Base-by-base conservation (phyloP, 2,329 filamentous ascomycete species). In the Endothia cerciana region DNA sequence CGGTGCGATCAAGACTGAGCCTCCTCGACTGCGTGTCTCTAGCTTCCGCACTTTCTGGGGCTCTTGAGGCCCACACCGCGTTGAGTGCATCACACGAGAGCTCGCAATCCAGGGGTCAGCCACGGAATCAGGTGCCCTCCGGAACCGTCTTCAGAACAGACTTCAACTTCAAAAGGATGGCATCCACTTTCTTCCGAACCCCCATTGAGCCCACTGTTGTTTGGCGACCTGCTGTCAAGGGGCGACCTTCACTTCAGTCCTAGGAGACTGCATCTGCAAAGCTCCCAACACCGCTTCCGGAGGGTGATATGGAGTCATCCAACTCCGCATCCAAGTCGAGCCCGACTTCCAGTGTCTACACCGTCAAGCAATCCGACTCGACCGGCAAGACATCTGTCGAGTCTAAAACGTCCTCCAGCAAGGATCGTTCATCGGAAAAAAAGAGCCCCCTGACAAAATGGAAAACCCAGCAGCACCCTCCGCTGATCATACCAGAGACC, bases 161-260 rank as follows among this genome's bases (percentile, higher is more conserved):
- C 59, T 41, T 55, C 0, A 45, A 62, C 38, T 19, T 76, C 36
- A 73, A 71, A 55, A 80, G 76, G 66, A 76, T 82, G 69, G 79
- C 80, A 25, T 74, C 77, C 59, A 76, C 77, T 28, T 72, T 81
- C 28, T 73, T 80, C 56, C 78, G 77, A 64, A 69, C 70, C 19
- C 74, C 77, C 36, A 70, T 77, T 25, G 78, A 80, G 38, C 77
- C 77, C 5, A 83, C 80, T 2, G 75, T 82, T 6, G 77, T 84
- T 28, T 79, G 78, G 68, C 77, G 80, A 25, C 69, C 76, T 57
- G 72, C 75, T 45, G 73, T 74, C 47, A 81, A 80, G 65, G 73
- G 72, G 43, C 75, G 80, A 43, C 75, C 73, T 15, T 77, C 77
- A 57, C 53, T 77, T 36, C 74, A 73, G 58, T 77, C 78, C 8